Evolutionary conservation across 768 basidiomycete genomes (phyloP).

Genomic region (Phylloporus sp.): DNA sequence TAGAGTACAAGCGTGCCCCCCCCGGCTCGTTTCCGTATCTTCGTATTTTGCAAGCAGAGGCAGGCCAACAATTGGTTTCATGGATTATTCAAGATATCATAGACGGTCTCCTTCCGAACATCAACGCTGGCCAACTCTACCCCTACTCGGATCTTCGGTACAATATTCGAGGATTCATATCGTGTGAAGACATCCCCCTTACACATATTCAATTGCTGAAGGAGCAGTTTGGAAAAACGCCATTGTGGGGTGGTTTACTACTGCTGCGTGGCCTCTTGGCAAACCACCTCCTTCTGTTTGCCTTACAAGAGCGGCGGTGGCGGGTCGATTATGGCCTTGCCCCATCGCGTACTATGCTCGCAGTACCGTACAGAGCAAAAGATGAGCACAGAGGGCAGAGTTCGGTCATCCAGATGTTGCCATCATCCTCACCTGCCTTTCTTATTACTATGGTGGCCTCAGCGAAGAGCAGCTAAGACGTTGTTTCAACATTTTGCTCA

Average conservation of each 20-base stretch:
- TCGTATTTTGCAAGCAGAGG: slow-evolving; percentile 10
- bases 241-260: slow-evolving; percentile 20
- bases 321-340: slow-evolving; percentile 23
- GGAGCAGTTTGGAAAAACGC: background rate
- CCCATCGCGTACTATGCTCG: slow-evolving; percentile 14
- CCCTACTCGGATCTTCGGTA: background rate
- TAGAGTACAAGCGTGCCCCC: slow-evolving; percentile 8
- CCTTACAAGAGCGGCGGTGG: slow-evolving; percentile 23
- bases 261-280: slow-evolving; percentile 32
- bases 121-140: slow-evolving; percentile 1
- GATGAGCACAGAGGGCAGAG: slow-evolving; percentile 20
- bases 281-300: slow-evolving; percentile 16
- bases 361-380: slow-evolving; percentile 28
- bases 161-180: slow-evolving; percentile 15
- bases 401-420: slow-evolving; percentile 27
- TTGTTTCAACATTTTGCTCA: background rate
- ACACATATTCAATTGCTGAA: background rate
- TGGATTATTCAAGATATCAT: slow-evolving; percentile 8
- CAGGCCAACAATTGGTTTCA: slow-evolving; percentile 5
- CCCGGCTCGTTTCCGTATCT: slow-evolving; percentile 7
- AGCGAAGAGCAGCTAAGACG: background rate
- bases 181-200: slow-evolving; percentile 1
- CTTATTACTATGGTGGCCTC: slow-evolving; percentile 26
- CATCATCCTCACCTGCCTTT: slow-evolving; percentile 9
- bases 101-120: slow-evolving; percentile 4